Evolutionary conservation across 192 early-diverging fungal genomes (phyloP), one percentile per base, ranked within the genome.

Genomic region (Gigaspora rosea): DNA sequence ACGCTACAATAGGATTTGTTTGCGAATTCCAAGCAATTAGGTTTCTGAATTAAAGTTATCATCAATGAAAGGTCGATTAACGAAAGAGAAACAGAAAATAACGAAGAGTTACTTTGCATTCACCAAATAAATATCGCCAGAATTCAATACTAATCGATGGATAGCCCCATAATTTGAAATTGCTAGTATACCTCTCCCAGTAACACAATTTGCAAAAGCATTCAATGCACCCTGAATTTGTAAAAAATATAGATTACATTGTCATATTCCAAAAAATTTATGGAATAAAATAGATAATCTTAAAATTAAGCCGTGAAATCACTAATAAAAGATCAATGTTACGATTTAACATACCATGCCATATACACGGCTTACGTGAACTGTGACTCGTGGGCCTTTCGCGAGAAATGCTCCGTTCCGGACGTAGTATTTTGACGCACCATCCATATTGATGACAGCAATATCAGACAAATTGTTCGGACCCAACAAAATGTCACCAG

Each of bases 51-150:
- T 9, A 67, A 32, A 22, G 10, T 51, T 62, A 52, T 50, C 36
- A 22, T 33, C 8, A 75, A 56, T 41, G 18, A 61, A n/a, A 51
- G 32, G 8, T 67, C 10, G 12, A 48, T 59, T 6, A 6, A 27
- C 22, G 18, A 27, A 56, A 67, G 12, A 20, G 41, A 48, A 56
- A 41, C 22, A 46, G 8, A 22, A 56, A 74, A 61, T 3, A 20
- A 48, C 13, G 12, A 22, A 9, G 8, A 15, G 78, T 65, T 84
- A 92, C 79, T 89, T 83, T 27, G 92, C 90, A 78, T 92, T 91
- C 18, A 92, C 92, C 18, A 89, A 78, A 66, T 92, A 93, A 77
- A 90, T 89, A 72, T 95, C 92, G n/a, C 84, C 87, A 11, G 89
- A 84, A 8, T 84, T 76, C 63, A 95, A 80, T 12, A 88, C 86